Evolutionary conservation across 2,329 filamentous ascomycete genomes (phyloP).

Genomic region (Stemphylium lycopersici): DNA sequence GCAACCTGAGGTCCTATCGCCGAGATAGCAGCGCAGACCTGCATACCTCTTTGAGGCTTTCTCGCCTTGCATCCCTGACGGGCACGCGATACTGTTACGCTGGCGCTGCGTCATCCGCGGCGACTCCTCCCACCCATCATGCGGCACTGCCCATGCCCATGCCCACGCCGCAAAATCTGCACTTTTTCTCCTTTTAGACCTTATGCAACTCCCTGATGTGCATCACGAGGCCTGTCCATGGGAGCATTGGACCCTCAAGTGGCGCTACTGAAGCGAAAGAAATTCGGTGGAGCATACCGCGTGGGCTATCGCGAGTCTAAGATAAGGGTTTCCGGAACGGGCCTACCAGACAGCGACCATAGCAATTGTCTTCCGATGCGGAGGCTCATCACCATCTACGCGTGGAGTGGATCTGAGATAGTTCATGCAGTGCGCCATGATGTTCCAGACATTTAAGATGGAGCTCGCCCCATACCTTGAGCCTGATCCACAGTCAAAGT

Average conservation of each 20-base stretch:
- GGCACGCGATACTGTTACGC: conserved; percentile 20
- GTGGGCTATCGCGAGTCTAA: conserved; percentile 22
- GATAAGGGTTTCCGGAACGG: conserved; percentile 29
- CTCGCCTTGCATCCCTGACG: conserved; percentile 8
- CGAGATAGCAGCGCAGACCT: conserved; percentile 16
- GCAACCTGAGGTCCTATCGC: conserved; percentile 17
- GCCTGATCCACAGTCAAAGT: not conserved
- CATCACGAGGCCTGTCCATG: conserved; percentile 9
- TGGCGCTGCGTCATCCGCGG: conserved; percentile 22
- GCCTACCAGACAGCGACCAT: conserved; percentile 21
- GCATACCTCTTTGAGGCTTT: conserved; percentile 4
- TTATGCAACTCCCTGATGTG: not conserved
- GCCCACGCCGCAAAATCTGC: conserved; percentile 8
- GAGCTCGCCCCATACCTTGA: conserved; percentile 7
- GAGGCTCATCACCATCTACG: conserved; percentile 7
- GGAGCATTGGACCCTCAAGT: conserved; percentile 1
- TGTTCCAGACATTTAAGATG: conserved; percentile 20
- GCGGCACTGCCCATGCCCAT: conserved; percentile 1
- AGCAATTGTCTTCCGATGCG: conserved; percentile 6
- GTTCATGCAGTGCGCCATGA: conserved; percentile 1
- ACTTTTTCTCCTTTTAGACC: not conserved
- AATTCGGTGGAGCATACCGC: conserved; percentile 11
- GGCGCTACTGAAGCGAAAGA: conserved; percentile 9
- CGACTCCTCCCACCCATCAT: conserved; percentile 12
- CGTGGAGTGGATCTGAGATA: conserved; percentile 5